These are phyloP conservation scores for Nicotiana benthamiana DNA, from an alignment of 257 asterid genomes.

Conservation along the genomic window DNA sequence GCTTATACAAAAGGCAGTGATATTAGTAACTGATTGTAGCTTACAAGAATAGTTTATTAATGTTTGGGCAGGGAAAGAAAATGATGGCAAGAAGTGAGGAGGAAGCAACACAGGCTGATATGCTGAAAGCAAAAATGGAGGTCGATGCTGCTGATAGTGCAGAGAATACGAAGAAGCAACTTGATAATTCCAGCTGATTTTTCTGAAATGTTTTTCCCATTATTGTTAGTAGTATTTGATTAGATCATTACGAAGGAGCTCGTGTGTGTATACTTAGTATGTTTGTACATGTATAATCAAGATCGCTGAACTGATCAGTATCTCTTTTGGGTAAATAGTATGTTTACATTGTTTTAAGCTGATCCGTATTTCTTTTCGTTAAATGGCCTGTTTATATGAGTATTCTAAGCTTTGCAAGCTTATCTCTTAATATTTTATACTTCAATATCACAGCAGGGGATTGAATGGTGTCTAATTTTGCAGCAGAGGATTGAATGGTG, in stretches of 20 bases:
- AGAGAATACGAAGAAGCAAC: conserved; percentile 24
- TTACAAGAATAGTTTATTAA: neutral
- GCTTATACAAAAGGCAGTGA: neutral
- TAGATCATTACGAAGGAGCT: neutral
- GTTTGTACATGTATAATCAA: no score
- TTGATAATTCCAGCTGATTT: conserved; percentile 18
- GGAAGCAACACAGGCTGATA: conserved; percentile 32
- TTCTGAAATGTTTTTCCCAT: neutral
- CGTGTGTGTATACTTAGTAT: no score
- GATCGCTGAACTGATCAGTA: no score
- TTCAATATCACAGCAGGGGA: no score
- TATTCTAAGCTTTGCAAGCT: no score
- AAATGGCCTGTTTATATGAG: no score
- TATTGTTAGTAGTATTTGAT: neutral
- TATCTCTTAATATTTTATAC: no score
- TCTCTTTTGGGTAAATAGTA: no score
- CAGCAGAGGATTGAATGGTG: no score
- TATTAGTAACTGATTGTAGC: neutral
- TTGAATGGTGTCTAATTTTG: no score
- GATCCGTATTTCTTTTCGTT: no score
- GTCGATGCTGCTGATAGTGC: conserved; percentile 44
- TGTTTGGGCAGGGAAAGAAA: conserved; percentile 23
- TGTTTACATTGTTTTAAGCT: no score
- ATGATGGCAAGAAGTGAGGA: conserved; percentile 25
- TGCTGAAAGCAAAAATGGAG: conserved; percentile 30